Evolutionary conservation across 83 land plant species (phyloP).

Genomic region (Picea abies): DNA sequence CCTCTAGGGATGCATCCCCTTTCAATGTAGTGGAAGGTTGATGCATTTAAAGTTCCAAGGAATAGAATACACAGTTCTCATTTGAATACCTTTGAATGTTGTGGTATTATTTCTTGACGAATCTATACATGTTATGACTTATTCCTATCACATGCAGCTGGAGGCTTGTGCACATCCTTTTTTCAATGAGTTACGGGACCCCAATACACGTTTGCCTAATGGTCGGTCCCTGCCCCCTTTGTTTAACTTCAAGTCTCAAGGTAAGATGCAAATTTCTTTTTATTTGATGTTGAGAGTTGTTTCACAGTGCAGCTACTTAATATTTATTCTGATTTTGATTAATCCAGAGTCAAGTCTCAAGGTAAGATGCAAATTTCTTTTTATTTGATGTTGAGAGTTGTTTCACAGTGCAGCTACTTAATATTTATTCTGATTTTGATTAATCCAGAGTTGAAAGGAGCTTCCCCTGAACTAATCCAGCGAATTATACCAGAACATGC

Average conservation of each 20-base stretch:
- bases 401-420: not conserved
- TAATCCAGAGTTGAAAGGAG: constrained; percentile 45
- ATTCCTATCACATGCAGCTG: constrained; percentile 32
- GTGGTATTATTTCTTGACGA: too few relatives aligned
- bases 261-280: constrained; percentile 24
- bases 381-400: not conserved
- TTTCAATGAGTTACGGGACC: constrained; percentile 72
- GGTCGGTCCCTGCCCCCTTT: constrained; percentile 66
- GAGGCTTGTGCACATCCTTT: constrained; percentile 83
- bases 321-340: not conserved
- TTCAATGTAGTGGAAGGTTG: too few relatives aligned
- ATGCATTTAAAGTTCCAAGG: too few relatives aligned
- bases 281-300: not conserved
- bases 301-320: not conserved
- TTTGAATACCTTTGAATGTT: too few relatives aligned
- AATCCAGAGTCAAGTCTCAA: constrained; percentile 64
- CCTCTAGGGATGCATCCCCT: too few relatives aligned
- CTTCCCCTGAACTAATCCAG: constrained; percentile 42
- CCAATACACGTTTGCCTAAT: constrained; percentile 60
- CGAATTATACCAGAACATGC: constrained; percentile 62
- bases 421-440: not conserved
- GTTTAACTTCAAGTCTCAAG: constrained; percentile 69
- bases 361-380: constrained; percentile 32
- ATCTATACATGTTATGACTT: too few relatives aligned
- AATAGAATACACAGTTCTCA: too few relatives aligned